A percentile compares a stretch with the other conserved stretches of the same genome.
Conservation (phyloP, 495 filamentous ascomycete genomes). For the Penicillium cinerascens region DNA sequence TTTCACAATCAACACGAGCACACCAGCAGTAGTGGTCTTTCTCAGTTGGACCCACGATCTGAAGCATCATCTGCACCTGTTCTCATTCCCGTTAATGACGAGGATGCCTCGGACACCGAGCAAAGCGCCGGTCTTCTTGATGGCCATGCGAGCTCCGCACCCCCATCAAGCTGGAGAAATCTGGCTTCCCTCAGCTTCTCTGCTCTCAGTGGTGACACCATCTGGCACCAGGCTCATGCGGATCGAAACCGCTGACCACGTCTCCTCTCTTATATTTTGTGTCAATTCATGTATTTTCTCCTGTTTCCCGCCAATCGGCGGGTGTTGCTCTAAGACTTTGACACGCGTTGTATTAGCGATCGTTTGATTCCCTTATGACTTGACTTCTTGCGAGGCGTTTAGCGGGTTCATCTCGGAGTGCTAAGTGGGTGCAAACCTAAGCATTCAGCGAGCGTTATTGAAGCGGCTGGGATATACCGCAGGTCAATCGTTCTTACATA, state of each 20-base stretch:
- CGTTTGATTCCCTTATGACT: constrained; percentile 25
- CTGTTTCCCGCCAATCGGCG: constrained; percentile 8
- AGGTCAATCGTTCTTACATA: constrained; percentile 17
- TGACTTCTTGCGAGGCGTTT: constrained; percentile 34
- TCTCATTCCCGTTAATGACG: constrained; percentile 35
- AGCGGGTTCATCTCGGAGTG: constrained; percentile 19
- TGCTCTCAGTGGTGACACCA: constrained; percentile 49
- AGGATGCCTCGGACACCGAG: constrained; percentile 38
- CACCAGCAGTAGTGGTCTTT: constrained; percentile 29
- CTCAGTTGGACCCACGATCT: constrained; percentile 9
- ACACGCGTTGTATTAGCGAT: constrained; percentile 41
- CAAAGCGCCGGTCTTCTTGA: constrained; percentile 41
- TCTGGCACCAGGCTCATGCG: constrained; percentile 46
- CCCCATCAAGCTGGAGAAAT: constrained; percentile 40
- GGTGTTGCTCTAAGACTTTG: constrained; percentile 23
- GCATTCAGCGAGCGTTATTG: constrained; percentile 16
- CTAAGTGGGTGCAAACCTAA: too few relatives aligned
- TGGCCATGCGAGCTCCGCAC: constrained; percentile 35
- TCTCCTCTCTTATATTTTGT: constrained; percentile 1
- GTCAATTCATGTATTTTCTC: constrained; percentile 11
- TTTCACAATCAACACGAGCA: constrained; percentile 46
- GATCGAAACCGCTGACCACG: constrained; percentile 41
- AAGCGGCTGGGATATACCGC: constrained; percentile 25
- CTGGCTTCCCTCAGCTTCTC: constrained; percentile 46
- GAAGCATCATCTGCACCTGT: constrained; percentile 49